Conservation (phyloP, 1,284 basidiomycete genomes). For the Papiliotrema laurentii region DNA sequence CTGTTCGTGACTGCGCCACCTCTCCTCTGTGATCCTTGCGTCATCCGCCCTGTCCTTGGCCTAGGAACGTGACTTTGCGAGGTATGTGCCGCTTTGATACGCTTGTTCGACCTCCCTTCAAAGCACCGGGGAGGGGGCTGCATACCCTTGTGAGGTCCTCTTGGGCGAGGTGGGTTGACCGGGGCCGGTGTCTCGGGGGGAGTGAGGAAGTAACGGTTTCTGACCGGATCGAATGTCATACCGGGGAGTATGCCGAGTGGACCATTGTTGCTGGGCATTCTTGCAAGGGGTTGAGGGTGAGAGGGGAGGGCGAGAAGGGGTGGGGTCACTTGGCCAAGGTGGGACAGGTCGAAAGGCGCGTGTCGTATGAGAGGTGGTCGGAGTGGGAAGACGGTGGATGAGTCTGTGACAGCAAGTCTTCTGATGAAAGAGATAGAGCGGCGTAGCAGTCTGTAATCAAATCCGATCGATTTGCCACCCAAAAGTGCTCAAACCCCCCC, state of each 20-base stretch:
- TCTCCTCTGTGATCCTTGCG: too few relatives aligned
- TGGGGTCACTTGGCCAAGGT: not conserved
- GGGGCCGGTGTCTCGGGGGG: slow-evolving; percentile 9
- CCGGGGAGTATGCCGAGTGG: slow-evolving; percentile 39
- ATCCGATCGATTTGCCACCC: too few relatives aligned
- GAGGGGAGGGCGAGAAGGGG: not conserved
- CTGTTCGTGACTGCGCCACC: too few relatives aligned
- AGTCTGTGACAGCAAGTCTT: too few relatives aligned
- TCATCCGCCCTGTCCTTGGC: not conserved
- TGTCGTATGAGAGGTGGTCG: not conserved
- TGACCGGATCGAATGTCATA: slow-evolving; percentile 35
- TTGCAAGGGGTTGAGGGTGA: not conserved
- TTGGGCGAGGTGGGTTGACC: not conserved
- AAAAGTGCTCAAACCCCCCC: too few relatives aligned
- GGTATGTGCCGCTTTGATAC: not conserved
- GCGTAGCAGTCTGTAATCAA: too few relatives aligned
- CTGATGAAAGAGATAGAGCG: too few relatives aligned
- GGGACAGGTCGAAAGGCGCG: not conserved
- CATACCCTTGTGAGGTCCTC: not conserved
- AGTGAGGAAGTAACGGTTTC: slow-evolving; percentile 39
- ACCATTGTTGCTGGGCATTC: slow-evolving; percentile 4
- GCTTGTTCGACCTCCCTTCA: too few relatives aligned
- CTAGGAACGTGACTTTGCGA: not conserved
- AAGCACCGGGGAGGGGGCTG: not conserved
- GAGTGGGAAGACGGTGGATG: not conserved